These are phyloP conservation scores for Podospora anserina DNA, from an alignment of 495 filamentous ascomycete species.

Conservation along the genomic window DNA sequence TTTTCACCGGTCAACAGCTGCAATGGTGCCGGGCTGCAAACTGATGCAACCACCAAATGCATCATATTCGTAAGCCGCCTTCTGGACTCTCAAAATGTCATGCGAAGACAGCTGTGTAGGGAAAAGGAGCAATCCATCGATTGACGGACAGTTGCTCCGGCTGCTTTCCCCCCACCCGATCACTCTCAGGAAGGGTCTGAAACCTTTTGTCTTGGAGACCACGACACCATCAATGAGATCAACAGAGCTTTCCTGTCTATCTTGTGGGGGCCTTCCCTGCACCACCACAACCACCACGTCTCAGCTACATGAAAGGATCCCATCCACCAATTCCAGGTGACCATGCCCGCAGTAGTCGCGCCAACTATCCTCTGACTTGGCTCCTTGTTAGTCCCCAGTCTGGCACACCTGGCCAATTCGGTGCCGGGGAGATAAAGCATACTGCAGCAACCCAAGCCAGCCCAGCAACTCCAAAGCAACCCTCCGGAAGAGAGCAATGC, in stretches of 20 bases:
- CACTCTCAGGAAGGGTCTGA: background rate
- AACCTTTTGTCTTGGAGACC: background rate
- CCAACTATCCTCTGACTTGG: background rate
- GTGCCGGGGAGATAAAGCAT: slow-evolving; percentile 15
- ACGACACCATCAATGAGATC: background rate
- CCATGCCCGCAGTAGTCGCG: slow-evolving; percentile 3
- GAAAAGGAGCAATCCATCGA: background rate
- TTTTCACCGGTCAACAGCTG: slow-evolving; percentile 4
- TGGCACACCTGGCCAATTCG: slow-evolving; percentile 15
- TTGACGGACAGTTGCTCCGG: background rate
- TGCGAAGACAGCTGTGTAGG: background rate
- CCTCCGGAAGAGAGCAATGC: background rate
- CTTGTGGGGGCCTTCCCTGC: background rate
- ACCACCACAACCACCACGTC: background rate
- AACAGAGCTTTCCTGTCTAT: background rate
- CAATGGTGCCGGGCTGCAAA: background rate
- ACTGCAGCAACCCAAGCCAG: slow-evolving; percentile 1
- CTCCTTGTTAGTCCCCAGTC: background rate
- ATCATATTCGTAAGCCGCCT: background rate
- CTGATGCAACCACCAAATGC: background rate
- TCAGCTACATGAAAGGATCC: background rate
- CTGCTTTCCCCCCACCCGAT: background rate
- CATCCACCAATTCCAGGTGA: background rate
- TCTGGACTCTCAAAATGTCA: background rate
- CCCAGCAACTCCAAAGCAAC: background rate